These are phyloP conservation scores for Collybiopsis confluens DNA, from an alignment of 768 basidiomycete genomes.

Conservation along the genomic window DNA sequence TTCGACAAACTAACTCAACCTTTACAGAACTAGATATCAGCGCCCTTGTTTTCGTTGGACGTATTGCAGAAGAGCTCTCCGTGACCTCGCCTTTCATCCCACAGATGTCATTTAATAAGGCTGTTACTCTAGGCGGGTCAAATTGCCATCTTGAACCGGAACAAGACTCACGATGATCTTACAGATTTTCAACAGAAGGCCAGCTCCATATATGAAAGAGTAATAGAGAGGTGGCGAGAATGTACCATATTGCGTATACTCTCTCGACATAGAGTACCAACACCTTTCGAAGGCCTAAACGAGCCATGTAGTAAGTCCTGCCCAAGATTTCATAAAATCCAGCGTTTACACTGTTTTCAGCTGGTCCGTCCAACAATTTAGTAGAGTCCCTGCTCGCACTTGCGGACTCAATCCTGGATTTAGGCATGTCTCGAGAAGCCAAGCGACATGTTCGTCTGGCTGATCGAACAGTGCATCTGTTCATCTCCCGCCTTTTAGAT, in stretches of 20 bases:
- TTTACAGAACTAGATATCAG: slow-evolving; percentile 22
- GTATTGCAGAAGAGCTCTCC: slow-evolving; percentile 45
- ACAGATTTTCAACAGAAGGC: slow-evolving; percentile 49
- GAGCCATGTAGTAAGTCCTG: slow-evolving; percentile 20
- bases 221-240: slow-evolving; percentile 53
- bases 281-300: slow-evolving; percentile 12
- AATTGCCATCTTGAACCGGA: not conserved
- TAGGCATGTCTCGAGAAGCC: slow-evolving; percentile 43
- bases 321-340: not conserved
- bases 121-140: slow-evolving; percentile 31
- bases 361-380: slow-evolving; percentile 47
- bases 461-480: slow-evolving; percentile 34
- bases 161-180: not conserved
- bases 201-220: slow-evolving; percentile 35
- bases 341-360: slow-evolving; percentile 18
- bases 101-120: slow-evolving; percentile 37
- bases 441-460: slow-evolving; percentile 29
- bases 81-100: slow-evolving; percentile 39
- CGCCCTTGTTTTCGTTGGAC: slow-evolving; percentile 43
- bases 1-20: not conserved
- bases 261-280: slow-evolving; percentile 18
- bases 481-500: slow-evolving; percentile 30
- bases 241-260: slow-evolving; percentile 33
- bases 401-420: slow-evolving; percentile 48
- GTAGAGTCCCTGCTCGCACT: slow-evolving; percentile 52